Base-by-base conservation (phyloP, 2,329 filamentous ascomycete species). In the Metarhizium humberi region DNA sequence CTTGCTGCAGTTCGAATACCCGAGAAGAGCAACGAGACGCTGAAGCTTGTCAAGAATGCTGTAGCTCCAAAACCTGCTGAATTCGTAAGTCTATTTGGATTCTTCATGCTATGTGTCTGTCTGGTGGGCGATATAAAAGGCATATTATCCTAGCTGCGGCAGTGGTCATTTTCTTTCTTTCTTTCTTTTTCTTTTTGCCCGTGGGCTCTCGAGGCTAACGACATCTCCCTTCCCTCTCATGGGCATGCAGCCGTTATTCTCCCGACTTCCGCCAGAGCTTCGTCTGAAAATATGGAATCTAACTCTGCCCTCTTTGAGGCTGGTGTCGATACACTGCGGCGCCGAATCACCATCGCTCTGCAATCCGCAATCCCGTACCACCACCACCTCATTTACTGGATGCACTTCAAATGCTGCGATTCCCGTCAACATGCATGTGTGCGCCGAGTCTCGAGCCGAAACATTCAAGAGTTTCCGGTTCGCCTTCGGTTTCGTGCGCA, bases 211-310 rank as follows among this genome's bases (percentile, higher is more conserved):
- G 13, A 48, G 25, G 25, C 45, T 48, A 30, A 48, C 25, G 25
- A 29, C 20, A 29, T 4, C 6, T 30, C 6, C 25, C 32, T n/a
- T 47, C 5, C 34, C 34, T 25, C 2, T 34, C 34, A 14, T 32
- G n/a, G 16, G 46, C 18, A 8, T 32, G 25, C 58, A 79, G 77
- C 69, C 65, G 49, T 61, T 67, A 51, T 79, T 79, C 58, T 57
- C 67, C 18, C 63, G 62, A 46, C 73, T 79, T 1, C 77, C 77
- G 1, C 61, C 70, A 13, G 77, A 79, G 60, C 65, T 79, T 16
- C 74, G 77, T 11, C 64, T 78, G 29, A 73, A 70, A 55, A 75
- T 79, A 51, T 79, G 77, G 77, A 66, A 67, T 45, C 67, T 73
- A 59, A 77, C 70, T 60, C 64, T 76, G 18, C 73, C 75, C 0